Evolutionary conservation across 164 flowering plant genomes (phyloP).

Genomic region (Piper longum): DNA sequence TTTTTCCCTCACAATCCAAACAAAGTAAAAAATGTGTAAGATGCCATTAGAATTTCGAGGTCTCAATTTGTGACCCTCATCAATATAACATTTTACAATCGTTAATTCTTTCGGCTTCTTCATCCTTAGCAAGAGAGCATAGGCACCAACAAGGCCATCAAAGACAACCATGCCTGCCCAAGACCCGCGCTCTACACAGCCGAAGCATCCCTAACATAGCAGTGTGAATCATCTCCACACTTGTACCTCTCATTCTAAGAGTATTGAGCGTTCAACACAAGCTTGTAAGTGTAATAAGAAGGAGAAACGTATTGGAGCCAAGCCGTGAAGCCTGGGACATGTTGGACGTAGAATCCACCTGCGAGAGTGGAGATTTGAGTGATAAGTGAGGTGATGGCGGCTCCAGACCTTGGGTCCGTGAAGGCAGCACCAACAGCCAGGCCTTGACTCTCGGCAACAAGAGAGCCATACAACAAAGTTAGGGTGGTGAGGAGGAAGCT

Average conservation of each 20-base stretch:
- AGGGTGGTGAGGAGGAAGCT: constrained; percentile 29
- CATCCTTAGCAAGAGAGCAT: constrained; percentile 45
- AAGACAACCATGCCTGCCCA: constrained; percentile 8
- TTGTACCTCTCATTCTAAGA: constrained; percentile 9
- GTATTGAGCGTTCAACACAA: constrained; percentile 42
- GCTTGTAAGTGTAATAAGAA: constrained; percentile 33
- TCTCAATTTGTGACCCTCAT: no score
- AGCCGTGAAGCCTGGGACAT: constrained; percentile 38
- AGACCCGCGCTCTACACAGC: constrained; percentile 31
- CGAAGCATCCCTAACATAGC: no score
- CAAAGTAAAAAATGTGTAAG: no score
- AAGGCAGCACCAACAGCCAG: constrained; percentile 59
- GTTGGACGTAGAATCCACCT: constrained; percentile 35
- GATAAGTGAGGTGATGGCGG: constrained; percentile 35
- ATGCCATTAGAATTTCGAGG: no score
- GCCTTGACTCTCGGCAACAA: constrained; percentile 38
- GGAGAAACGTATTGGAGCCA: constrained; percentile 58
- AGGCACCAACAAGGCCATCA: constrained; percentile 40
- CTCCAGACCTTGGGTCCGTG: constrained; percentile 43
- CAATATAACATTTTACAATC: no score
- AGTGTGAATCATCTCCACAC: no score
- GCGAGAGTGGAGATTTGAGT: constrained; percentile 38
- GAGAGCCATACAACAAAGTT: constrained; percentile 14
- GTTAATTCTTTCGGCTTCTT: constrained; percentile 7
- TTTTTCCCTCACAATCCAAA: no score